These are phyloP conservation scores for Tricholoma hemisulphureum DNA, from an alignment of 768 basidiomycete species.

Conservation along the genomic window DNA sequence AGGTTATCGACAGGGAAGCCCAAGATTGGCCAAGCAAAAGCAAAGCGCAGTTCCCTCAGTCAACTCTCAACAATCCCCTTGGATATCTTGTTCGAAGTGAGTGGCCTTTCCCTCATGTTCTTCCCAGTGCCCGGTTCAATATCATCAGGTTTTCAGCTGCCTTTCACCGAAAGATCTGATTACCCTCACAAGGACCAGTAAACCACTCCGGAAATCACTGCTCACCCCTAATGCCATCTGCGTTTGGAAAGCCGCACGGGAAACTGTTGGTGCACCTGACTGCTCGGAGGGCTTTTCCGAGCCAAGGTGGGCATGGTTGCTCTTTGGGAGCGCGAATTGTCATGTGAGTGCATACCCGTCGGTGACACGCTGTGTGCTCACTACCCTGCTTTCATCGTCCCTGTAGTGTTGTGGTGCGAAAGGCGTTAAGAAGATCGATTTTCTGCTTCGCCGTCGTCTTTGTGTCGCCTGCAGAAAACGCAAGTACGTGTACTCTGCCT, in stretches of 20 bases:
- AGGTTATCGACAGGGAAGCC: background rate
- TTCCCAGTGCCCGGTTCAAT: background rate
- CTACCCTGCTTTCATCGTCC: background rate
- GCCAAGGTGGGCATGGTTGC: constrained; percentile 25
- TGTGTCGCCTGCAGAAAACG: constrained; percentile 27
- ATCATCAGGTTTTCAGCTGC: constrained; percentile 22
- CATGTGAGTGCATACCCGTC: constrained; percentile 16
- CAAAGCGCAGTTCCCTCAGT: background rate
- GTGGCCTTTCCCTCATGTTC: background rate
- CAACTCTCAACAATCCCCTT: constrained; percentile 25
- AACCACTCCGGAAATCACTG: constrained; percentile 21
- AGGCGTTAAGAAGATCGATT: constrained; percentile 22
- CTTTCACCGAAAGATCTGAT: constrained; percentile 26
- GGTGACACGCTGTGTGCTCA: background rate
- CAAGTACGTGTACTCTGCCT: constrained; percentile 19
- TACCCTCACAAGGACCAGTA: constrained; percentile 21
- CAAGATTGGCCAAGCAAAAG: background rate
- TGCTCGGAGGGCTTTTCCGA: constrained; percentile 25
- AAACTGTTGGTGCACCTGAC: constrained; percentile 15
- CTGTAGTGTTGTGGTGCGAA: constrained; percentile 18
- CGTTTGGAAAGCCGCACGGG: constrained; percentile 26
- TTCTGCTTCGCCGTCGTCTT: constrained; percentile 22
- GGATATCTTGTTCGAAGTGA: constrained; percentile 26
- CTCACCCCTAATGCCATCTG: constrained; percentile 11
- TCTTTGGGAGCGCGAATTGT: constrained; percentile 23